Evolutionary conservation across 2,329 filamentous ascomycete genomes (phyloP), one percentile per base, ranked within the genome.

Genomic region (Lecanicillium sp.): DNA sequence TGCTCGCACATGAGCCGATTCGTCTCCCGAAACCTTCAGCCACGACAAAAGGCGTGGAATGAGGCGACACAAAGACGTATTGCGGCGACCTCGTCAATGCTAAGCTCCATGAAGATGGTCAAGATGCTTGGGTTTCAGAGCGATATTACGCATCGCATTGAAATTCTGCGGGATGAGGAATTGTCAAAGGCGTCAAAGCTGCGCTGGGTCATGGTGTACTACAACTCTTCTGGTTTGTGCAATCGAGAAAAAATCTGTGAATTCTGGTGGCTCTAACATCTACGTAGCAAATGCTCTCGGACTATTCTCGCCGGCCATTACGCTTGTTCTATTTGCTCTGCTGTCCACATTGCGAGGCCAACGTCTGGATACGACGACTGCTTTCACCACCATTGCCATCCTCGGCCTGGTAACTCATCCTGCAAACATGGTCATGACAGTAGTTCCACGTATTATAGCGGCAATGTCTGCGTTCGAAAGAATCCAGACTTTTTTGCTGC

Each of bases 361-460:
- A 1, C 10, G 28, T 1, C 42, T 67, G 4, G 51, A 64, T 13
- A 49, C 53, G 1, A 53, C 58, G 35, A 65, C 60, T 0, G 62
- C 63, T 0, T 68, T 67, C 37, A 63, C 64, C 0, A 61, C 62
- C 0, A 50, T 59, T 11, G 62, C 63, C 0, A 49, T 64, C n/a
- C 37, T 67, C 7, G 43, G 47, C 5, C 53, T 67, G 45, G 52
- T 66, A 0, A 67, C 61, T 1, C 58, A 65, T 18, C 62, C 64
- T 0, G 62, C 64, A 6, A 67, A 66, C 36, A 66, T 66, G 60
- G 47, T 67, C 14, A 65, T 66, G 62, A 64, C 63, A 0, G 56
- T 62, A 14, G 40, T 64, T 1, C 64, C 63, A 0, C 49, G 53
- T 4, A 52, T 47, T 0, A 46, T 64, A 1, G 55, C 54, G 0